Percentiles rank a stretch among this genome's conserved stretches.
Evolutionary conservation across 1,284 basidiomycete genomes (phyloP).

Genomic region (Naganishia sp.): DNA sequence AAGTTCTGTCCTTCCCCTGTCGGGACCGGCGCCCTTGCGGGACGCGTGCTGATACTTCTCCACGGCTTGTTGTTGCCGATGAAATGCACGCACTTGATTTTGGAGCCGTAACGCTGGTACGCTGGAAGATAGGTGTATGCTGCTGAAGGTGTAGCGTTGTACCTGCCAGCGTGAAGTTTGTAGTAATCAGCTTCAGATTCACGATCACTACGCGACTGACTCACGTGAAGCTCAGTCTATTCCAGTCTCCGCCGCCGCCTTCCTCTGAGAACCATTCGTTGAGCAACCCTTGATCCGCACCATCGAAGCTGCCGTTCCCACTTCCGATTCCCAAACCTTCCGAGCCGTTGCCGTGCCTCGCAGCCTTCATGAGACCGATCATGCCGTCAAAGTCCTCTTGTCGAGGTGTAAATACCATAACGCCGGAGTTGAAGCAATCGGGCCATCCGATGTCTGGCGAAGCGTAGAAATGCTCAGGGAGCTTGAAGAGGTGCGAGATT

Average conservation of each 20-base stretch:
- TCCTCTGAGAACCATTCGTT: constrained; percentile 77
- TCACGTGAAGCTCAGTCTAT: constrained; percentile 80
- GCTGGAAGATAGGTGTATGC: constrained; percentile 94
- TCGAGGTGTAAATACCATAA: constrained; percentile 82
- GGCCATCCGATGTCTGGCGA: constrained; percentile 97
- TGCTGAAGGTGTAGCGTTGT: constrained; percentile 97
- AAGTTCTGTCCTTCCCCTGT: constrained; percentile 42
- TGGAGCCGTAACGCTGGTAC: constrained; percentile 84
- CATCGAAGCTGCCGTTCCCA: constrained; percentile 85
- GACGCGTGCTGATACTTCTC: constrained; percentile 68
- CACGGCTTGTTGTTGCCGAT: constrained; percentile 94
- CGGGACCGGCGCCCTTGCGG: constrained; percentile 55
- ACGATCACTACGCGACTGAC: constrained; percentile 25
- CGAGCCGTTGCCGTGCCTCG: constrained; percentile 50
- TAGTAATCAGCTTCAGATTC: constrained; percentile 15
- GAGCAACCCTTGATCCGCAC: constrained; percentile 91
- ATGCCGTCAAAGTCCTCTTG: constrained; percentile 78
- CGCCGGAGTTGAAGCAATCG: constrained; percentile 96
- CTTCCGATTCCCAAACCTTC: constrained; percentile 52
- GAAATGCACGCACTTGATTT: constrained; percentile 89
- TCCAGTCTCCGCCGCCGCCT: constrained; percentile 74
- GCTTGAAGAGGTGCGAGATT: constrained; percentile 80
- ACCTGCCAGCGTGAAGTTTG: constrained; percentile 53
- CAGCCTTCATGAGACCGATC: constrained; percentile 58
- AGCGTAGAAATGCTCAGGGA: constrained; percentile 67